Evolutionary conservation across 495 filamentous ascomycete genomes (phyloP), one percentile per base, ranked within the genome.

Genomic region (Neurospora sp.): DNA sequence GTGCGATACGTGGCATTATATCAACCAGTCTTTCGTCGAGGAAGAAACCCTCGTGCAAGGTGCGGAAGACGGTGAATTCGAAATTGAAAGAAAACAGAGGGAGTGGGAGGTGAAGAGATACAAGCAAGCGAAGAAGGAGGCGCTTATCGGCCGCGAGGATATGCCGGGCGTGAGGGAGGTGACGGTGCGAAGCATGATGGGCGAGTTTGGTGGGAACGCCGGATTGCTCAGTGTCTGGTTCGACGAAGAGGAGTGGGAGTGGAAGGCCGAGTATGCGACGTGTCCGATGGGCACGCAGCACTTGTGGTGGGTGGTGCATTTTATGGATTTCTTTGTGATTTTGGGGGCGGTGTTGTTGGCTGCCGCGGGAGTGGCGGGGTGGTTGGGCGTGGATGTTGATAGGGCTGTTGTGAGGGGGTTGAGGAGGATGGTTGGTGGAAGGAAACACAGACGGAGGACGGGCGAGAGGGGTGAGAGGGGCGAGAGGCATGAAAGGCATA

Each of bases 111-210:
- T 83, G 0, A 80, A 79, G 37, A 77, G 78, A 22, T 88, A 83
- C 82, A 71, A 76, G 18, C 69, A 84, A 41, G 84, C 83, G 0
- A 74, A 69, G 14, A 73, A 73, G 6, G 77, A 76, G 3, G 72
- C 81, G 4, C 68, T 85, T 0, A 75, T 79, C 20, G 81, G 81
- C 11, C 76, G 78, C 2, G 76, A 79, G 0, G 81, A 78, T 0
- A 22, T 85, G 2, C 87, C 88, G 1, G 88, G 88, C 1, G 84
- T 97, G n/a, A 84, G 94, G 3, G 96, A 98, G 82, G 88, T 98
- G 70, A 99, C 96, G 0, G 91, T 98, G 6, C 88, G 93, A n/a
- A 97, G 93, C 76, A 98, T 99, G 96, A 99, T 99, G 96, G 96
- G 95, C 35, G 92, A 92, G 37, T 98, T 89, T 77, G 90, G 89